Evolutionary conservation across 129 eudicot genomes (phyloP).

Genomic region (Oenanthe sinensis): DNA sequence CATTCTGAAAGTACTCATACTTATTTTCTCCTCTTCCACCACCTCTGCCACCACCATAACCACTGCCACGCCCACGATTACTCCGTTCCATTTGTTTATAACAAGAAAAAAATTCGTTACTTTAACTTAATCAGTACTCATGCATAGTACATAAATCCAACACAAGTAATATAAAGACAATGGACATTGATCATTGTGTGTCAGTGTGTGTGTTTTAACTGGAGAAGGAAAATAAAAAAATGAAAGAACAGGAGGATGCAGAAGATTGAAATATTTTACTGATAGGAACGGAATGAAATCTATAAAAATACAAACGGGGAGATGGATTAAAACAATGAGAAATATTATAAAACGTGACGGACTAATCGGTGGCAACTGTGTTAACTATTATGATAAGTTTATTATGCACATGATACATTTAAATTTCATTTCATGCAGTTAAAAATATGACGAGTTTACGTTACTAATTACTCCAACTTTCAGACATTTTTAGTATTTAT

Average conservation of each 20-base stretch:
- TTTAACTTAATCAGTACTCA: too few relatives aligned
- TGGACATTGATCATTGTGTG: neutral
- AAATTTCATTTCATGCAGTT: neutral
- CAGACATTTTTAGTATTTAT: too few relatives aligned
- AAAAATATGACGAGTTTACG: too few relatives aligned
- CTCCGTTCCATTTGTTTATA: neutral
- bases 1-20: neutral
- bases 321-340: neutral
- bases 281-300: neutral
- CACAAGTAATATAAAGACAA: neutral
- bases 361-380: neutral
- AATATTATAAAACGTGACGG: neutral
- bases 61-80: slow-evolving; percentile 1
- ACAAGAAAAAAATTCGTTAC: neutral
- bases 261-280: neutral
- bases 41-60: neutral
- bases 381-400: neutral
- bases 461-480: too few relatives aligned
- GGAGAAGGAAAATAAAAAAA: too few relatives aligned
- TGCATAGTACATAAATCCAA: neutral
- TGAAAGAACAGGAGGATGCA: neutral
- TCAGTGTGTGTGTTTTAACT: too few relatives aligned
- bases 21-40: neutral
- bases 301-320: neutral
- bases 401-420: neutral